Conservation (phyloP, 257 asterid species). For the Fraxinus quadrangulata region DNA sequence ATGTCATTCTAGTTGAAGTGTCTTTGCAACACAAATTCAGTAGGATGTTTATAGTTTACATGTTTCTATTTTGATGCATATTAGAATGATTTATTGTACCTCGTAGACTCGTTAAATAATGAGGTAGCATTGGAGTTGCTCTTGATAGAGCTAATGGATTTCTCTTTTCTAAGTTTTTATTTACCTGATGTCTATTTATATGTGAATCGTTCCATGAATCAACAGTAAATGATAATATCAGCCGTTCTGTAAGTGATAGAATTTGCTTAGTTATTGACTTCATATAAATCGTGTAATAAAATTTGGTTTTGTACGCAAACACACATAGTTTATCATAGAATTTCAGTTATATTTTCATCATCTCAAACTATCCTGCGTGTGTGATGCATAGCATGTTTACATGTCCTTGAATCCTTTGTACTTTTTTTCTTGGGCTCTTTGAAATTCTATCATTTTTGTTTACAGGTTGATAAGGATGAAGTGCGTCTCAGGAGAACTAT, state of each 20-base stretch:
- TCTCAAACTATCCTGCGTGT: not conserved
- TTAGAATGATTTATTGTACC: not conserved
- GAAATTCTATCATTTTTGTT: slow-evolving; percentile 23
- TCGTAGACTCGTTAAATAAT: slow-evolving; percentile 8
- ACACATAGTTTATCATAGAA: not conserved
- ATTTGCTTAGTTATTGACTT: slow-evolving; percentile 13
- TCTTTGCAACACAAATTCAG: not conserved
- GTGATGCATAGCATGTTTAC: slow-evolving; percentile 12
- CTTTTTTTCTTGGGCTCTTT: slow-evolving; percentile 15
- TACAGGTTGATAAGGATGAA: slow-evolving; percentile 96
- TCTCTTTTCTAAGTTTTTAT: not conserved
- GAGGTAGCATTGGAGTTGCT: slow-evolving; percentile 5
- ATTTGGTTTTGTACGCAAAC: not conserved
- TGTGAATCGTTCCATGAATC: not conserved
- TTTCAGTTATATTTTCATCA: not conserved
- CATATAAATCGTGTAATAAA: not conserved
- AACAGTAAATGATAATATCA: slow-evolving; percentile 4
- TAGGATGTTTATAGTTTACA: slow-evolving; percentile 11
- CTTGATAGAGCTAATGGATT: not conserved
- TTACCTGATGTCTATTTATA: slow-evolving; percentile 2
- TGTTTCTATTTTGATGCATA: not conserved
- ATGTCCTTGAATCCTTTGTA: slow-evolving; percentile 4
- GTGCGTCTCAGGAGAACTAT: slow-evolving; percentile 96
- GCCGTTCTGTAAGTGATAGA: not conserved
- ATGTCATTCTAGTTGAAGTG: no score